phyloP scores from a whole-genome alignment of 148 eudicot species.

The Suaeda aralocaspica region DNA sequence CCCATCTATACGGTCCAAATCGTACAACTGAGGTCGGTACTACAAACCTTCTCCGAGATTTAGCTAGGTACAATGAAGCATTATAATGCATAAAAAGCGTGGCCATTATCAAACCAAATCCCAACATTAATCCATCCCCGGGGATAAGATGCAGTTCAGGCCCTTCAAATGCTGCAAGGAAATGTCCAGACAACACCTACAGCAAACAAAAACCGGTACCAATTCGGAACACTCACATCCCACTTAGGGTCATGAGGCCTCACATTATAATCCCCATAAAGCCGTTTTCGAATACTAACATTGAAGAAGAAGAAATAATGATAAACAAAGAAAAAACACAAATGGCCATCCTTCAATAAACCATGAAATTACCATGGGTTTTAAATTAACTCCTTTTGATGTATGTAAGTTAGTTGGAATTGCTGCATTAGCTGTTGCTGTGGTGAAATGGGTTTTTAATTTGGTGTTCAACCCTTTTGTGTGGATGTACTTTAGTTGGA shows the following conservation, averaged over 20 bases:
- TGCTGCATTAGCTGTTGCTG: constrained; percentile 40
- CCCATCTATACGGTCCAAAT: constrained; percentile 81
- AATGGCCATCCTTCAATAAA: constrained; percentile 88
- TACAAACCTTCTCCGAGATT: constrained; percentile 72
- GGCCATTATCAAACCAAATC: constrained; percentile 54
- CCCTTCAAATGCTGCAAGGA: constrained; percentile 88
- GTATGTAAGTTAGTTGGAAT: constrained; percentile 43
- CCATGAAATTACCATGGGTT: constrained; percentile 78
- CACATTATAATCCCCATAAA: constrained; percentile 60
- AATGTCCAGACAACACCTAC: constrained; percentile 65
- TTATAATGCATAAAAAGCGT: constrained; percentile 67
- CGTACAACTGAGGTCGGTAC: constrained; percentile 79
- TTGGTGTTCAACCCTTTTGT: constrained; percentile 56
- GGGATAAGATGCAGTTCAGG: constrained; percentile 69
- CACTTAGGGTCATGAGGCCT: constrained; percentile 77
- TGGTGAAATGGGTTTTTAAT: constrained; percentile 45
- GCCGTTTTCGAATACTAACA: constrained; percentile 60
- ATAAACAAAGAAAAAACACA: constrained; percentile 72
- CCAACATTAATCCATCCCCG: constrained; percentile 72
- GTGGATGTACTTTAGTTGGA: constrained; percentile 91
- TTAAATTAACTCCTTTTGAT: constrained; percentile 45
- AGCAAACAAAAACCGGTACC: constrained; percentile 45
- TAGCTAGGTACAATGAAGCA: constrained; percentile 68
- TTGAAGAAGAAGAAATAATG: constrained; percentile 82
- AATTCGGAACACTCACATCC: constrained; percentile 54